These are phyloP conservation scores for Pisolithus thermaeus DNA, from an alignment of 1,284 basidiomycete genomes.

Conservation along the genomic window DNA sequence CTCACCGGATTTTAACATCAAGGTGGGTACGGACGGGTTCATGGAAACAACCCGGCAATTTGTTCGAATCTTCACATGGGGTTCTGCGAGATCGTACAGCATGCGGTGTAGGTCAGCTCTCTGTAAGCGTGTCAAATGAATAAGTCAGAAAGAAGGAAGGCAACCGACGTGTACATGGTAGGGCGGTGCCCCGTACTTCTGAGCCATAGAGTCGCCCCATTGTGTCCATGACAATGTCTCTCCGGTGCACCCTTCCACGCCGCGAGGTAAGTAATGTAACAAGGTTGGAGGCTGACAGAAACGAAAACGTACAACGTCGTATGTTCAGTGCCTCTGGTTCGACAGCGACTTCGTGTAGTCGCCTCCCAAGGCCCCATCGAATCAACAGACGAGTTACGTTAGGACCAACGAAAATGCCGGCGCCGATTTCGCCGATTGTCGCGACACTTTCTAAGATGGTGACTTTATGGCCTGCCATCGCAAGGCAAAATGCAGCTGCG, in stretches of 20 bases:
- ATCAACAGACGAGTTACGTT: slow-evolving; percentile 46
- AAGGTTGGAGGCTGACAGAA: background rate
- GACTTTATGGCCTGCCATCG: slow-evolving; percentile 43
- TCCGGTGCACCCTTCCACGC: slow-evolving; percentile 32
- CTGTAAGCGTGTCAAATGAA: slow-evolving; percentile 20
- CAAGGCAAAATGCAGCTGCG: slow-evolving; percentile 40
- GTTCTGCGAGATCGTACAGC: slow-evolving; percentile 36
- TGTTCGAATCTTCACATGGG: slow-evolving; percentile 38
- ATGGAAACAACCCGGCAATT: slow-evolving; percentile 35
- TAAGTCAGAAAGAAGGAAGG: background rate
- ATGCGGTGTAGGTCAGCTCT: slow-evolving; percentile 47
- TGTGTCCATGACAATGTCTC: slow-evolving; percentile 40
- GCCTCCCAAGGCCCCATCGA: slow-evolving; percentile 46
- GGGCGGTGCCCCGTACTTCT: slow-evolving; percentile 43
- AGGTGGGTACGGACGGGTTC: slow-evolving; percentile 31
- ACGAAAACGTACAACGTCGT: slow-evolving; percentile 37
- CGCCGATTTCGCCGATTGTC: slow-evolving; percentile 39
- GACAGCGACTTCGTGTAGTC: slow-evolving; percentile 38
- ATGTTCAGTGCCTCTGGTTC: slow-evolving; percentile 38
- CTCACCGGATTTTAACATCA: slow-evolving; percentile 40
- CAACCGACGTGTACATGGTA: slow-evolving; percentile 44
- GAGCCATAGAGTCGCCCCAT: slow-evolving; percentile 38
- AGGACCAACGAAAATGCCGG: slow-evolving; percentile 44
- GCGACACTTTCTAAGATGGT: slow-evolving; percentile 40
- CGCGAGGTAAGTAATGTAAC: background rate